phyloP scores from a whole-genome alignment of 75 land plant species.

The Chamaecyparis obtusa region DNA sequence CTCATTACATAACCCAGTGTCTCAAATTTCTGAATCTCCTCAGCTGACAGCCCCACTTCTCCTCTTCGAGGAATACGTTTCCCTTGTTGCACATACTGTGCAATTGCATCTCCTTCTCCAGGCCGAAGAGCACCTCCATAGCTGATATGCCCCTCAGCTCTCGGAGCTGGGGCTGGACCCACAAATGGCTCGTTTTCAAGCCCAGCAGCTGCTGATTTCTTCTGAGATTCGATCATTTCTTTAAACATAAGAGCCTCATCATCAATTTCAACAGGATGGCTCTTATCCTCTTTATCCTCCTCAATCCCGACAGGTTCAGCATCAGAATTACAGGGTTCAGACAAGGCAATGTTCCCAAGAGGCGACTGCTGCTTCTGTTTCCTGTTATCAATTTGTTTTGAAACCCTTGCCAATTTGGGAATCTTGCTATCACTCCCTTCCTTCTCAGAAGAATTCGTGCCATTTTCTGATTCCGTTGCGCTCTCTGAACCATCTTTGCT shows the following conservation, averaged over 20 bases:
- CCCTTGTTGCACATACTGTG: conserved; percentile 99
- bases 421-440: conserved; percentile 14
- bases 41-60: conserved; percentile 98
- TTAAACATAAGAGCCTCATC: conserved; percentile 69
- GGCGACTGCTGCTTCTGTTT: neutral
- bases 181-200: conserved; percentile 79
- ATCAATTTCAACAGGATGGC: conserved; percentile 38
- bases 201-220: conserved; percentile 42
- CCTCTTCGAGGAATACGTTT: conserved; percentile 99
- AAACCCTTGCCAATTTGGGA: neutral
- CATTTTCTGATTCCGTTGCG: conserved; percentile 8
- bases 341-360: neutral
- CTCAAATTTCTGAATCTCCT: conserved; percentile 95
- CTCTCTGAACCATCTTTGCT: conserved; percentile 11
- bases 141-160: conserved; percentile 96
- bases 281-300: conserved; percentile 27
- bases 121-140: conserved; percentile 99
- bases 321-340: conserved; percentile 14
- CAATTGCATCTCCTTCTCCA: conserved; percentile 99
- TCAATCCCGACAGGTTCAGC: conserved; percentile 15
- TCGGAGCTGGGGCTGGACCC: conserved; percentile 89
- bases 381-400: neutral
- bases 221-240: conserved; percentile 81
- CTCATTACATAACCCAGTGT: conserved; percentile 96
- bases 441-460: conserved; percentile 22